phyloP scores from a whole-genome alignment of 2,329 filamentous ascomycete genomes.

The Magnaporthiopsis poae region DNA sequence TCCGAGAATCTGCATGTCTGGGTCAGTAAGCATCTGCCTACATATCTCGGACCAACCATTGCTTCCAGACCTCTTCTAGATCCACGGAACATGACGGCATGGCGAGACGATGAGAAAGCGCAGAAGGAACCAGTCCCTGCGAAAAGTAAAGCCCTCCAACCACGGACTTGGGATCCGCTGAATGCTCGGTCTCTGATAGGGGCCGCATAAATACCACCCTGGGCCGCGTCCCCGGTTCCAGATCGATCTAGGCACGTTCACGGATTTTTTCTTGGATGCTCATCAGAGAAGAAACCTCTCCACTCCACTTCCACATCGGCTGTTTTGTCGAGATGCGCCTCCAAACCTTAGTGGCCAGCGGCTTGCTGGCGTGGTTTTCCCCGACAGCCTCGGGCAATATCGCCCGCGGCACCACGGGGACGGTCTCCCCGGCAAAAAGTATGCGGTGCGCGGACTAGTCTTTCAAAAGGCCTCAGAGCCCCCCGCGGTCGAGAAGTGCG shows the following conservation, averaged over 20 bases:
- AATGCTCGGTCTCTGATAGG: background rate
- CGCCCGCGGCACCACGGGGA: constrained; percentile 51
- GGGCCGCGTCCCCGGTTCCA: background rate
- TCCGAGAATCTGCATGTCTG: too few species aligned
- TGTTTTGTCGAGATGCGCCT: background rate
- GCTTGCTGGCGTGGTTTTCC: background rate
- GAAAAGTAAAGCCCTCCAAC: background rate
- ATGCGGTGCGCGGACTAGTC: constrained; percentile 35
- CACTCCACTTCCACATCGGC: background rate
- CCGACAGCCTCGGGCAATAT: background rate
- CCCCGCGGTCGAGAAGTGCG: constrained; percentile 54
- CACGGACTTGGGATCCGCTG: too few species aligned
- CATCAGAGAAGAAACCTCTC: background rate
- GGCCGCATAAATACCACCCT: background rate
- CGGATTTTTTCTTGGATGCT: background rate
- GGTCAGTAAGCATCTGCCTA: background rate
- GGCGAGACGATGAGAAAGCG: background rate
- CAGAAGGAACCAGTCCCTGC: background rate
- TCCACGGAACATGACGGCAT: background rate
- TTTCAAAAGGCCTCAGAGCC: constrained; percentile 32
- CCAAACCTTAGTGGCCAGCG: background rate
- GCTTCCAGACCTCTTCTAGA: background rate
- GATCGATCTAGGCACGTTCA: background rate
- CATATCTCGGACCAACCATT: background rate
- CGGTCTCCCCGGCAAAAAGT: constrained; percentile 56